Conservation (phyloP, 1,284 basidiomycete species). For the Anthracocystis setariae region DNA sequence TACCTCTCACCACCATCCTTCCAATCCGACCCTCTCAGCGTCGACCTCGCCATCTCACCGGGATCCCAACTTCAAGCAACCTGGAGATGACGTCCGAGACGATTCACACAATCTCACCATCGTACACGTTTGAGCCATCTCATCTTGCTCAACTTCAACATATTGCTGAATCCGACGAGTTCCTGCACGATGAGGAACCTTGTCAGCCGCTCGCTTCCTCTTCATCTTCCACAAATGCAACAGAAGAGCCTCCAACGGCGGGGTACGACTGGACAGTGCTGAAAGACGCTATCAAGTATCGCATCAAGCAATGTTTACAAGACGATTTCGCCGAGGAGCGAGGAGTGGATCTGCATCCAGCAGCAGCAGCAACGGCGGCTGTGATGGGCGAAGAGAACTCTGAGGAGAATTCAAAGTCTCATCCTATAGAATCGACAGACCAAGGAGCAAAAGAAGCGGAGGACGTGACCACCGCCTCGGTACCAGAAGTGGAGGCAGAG, state of each 20-base stretch:
- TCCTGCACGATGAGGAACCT: slow-evolving; percentile 15
- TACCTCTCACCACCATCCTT: not conserved
- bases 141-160: slow-evolving; percentile 25
- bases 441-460: not conserved
- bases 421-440: no score
- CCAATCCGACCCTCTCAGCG: no score
- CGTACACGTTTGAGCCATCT: slow-evolving; percentile 8
- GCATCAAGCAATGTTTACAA: slow-evolving; percentile 17
- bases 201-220: slow-evolving; percentile 3
- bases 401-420: no score
- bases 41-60: no score
- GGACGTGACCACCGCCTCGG: not conserved
- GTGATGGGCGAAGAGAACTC: not conserved
- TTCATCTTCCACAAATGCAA: slow-evolving; percentile 2
- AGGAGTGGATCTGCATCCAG: slow-evolving; percentile 21
- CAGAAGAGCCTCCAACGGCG: not conserved
- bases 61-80: not conserved
- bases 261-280: slow-evolving; percentile 33
- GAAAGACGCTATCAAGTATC: slow-evolving; percentile 47
- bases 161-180: slow-evolving; percentile 43
- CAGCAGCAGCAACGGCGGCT: slow-evolving; percentile 23
- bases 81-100: slow-evolving; percentile 22
- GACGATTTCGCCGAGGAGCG: slow-evolving; percentile 9
- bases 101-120: slow-evolving; percentile 5
- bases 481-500: not conserved